These are phyloP conservation scores for Prinsepia uniflora DNA, from an alignment of 306 rosid species.

Conservation along the genomic window DNA sequence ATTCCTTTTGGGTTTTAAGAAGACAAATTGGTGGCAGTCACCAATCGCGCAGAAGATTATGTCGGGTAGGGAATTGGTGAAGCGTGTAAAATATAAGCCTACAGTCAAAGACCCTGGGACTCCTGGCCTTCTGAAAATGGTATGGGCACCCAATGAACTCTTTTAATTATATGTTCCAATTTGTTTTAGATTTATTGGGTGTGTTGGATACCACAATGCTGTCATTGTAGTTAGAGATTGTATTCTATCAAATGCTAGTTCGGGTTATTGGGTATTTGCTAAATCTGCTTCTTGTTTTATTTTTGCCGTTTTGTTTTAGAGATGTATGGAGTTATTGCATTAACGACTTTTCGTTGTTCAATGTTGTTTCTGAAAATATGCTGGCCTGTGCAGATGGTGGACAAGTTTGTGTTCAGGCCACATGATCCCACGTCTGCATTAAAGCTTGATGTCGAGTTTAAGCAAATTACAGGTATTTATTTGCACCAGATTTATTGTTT, in stretches of 20 bases:
- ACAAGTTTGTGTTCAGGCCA: slow-evolving; percentile 56
- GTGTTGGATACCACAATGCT: no score
- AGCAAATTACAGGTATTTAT: slow-evolving; percentile 48
- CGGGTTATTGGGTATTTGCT: neutral
- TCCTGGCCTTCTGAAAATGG: slow-evolving; percentile 80
- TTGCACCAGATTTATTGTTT: neutral
- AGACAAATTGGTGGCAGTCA: neutral
- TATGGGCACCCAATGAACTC: slow-evolving; percentile 6
- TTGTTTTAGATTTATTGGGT: neutral
- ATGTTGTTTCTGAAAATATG: neutral
- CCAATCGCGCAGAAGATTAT: slow-evolving; percentile 21
- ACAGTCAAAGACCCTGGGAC: slow-evolving; percentile 74
- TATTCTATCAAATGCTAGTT: neutral
- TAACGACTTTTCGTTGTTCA: neutral
- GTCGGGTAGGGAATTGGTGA: slow-evolving; percentile 56
- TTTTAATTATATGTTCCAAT: neutral
- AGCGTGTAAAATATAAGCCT: slow-evolving; percentile 77
- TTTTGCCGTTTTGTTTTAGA: no score
- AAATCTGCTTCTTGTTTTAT: neutral
- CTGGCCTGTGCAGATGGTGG: slow-evolving; percentile 43
- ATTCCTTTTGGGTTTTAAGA: neutral
- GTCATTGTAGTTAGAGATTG: neutral
- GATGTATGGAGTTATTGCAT: neutral
- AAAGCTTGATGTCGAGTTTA: slow-evolving; percentile 64
- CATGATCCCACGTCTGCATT: slow-evolving; percentile 60